Evolutionary conservation across 2,329 filamentous ascomycete species (phyloP).

Genomic region (Mycogone perniciosa): DNA sequence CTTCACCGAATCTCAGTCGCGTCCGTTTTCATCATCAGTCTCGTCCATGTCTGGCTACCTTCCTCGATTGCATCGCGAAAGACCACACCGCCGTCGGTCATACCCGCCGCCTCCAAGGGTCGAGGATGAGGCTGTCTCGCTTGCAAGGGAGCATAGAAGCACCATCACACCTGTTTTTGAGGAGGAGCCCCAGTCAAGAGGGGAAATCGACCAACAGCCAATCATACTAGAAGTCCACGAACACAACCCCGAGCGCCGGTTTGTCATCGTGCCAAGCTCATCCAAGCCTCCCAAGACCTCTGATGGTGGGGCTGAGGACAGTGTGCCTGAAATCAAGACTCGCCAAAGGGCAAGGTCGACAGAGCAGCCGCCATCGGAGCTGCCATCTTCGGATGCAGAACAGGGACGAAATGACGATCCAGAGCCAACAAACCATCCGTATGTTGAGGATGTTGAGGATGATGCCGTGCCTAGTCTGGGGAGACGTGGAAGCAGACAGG

Average conservation of each 20-base stretch:
- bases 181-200: constrained; percentile 55
- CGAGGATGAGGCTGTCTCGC: constrained; percentile 60
- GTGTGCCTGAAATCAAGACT: constrained; percentile 20
- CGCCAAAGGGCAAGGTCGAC: constrained; percentile 4
- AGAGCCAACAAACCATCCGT: not conserved
- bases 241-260: constrained; percentile 57
- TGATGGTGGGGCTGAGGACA: constrained; percentile 18
- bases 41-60: constrained; percentile 3
- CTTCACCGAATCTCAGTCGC: constrained; percentile 12
- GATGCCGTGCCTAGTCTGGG: constrained; percentile 12
- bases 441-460: not conserved
- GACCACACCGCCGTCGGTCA: constrained; percentile 18
- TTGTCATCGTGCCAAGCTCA: constrained; percentile 48
- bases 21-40: constrained; percentile 9
- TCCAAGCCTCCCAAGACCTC: constrained; percentile 5
- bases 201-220: constrained; percentile 61
- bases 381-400: constrained; percentile 2
- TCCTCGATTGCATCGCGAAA: constrained; percentile 9
- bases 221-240: constrained; percentile 59
- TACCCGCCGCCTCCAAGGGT: constrained; percentile 59
- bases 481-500: constrained; percentile 29
- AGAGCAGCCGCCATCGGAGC: not conserved
- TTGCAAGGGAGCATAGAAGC: constrained; percentile 54
- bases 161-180: constrained; percentile 24
- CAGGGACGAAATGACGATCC: not conserved